Evolutionary conservation across 495 filamentous ascomycete genomes (phyloP).

Genomic region (Trichoderma gamsii): DNA sequence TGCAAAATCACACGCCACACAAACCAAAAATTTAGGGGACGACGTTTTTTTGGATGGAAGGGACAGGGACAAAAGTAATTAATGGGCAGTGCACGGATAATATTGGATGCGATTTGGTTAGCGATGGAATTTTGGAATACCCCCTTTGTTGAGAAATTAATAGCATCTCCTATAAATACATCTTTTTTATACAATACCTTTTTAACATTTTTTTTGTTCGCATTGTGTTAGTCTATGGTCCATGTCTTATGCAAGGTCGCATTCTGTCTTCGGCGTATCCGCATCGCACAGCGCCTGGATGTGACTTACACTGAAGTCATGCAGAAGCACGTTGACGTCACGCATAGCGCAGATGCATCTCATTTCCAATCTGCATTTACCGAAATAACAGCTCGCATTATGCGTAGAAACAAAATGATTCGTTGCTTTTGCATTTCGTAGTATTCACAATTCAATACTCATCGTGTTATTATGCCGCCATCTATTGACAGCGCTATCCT

Average conservation of each 20-base stretch:
- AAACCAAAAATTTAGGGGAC: not conserved
- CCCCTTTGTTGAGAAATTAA: not conserved
- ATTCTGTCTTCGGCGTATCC: too few species aligned
- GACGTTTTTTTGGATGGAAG: not conserved
- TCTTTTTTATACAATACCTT: not conserved
- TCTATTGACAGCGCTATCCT: conserved; percentile 55
- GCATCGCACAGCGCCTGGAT: not conserved
- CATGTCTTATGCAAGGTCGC: too few species aligned
- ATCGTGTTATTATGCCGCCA: conserved; percentile 27
- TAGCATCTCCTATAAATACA: not conserved
- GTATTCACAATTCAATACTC: not conserved
- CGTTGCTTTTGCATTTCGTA: not conserved
- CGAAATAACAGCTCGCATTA: not conserved
- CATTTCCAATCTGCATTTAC: too few species aligned
- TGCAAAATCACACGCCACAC: not conserved
- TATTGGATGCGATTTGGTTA: not conserved
- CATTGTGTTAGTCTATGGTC: too few species aligned
- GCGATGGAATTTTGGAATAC: conserved; percentile 11
- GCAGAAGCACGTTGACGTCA: conserved; percentile 4
- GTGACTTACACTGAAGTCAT: not conserved
- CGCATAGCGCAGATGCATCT: not conserved
- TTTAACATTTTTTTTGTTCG: not conserved
- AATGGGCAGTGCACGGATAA: not conserved
- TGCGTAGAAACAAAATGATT: too few species aligned
- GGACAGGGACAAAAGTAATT: not conserved